Conservation (phyloP, 805 yeast genomes). For the Yarrowia sp. region DNA sequence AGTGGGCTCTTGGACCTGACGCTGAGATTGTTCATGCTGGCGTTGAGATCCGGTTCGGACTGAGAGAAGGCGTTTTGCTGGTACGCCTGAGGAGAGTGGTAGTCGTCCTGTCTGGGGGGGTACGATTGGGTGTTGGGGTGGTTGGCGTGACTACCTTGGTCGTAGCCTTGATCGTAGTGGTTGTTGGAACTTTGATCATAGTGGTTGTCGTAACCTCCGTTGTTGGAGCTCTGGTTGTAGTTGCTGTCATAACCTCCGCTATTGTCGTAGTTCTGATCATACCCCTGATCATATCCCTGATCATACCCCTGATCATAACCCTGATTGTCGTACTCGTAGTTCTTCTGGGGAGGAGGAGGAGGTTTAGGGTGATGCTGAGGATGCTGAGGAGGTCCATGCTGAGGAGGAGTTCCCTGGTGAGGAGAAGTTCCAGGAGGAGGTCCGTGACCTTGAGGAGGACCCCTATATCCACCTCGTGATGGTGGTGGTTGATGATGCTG, state of each 20-base stretch:
- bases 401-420: not conserved
- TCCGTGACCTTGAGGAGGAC: not conserved
- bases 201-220: not conserved
- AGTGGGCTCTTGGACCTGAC: constrained; percentile 26
- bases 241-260: no score
- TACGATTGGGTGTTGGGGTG: constrained; percentile 6
- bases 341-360: not conserved
- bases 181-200: not conserved
- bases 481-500: not conserved
- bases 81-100: not conserved
- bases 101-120: constrained; percentile 13
- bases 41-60: constrained; percentile 24
- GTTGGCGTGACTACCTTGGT: not conserved
- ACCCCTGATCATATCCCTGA: not conserved
- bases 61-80: constrained; percentile 10
- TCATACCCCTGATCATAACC: constrained; percentile 8
- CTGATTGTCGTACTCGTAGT: constrained; percentile 18
- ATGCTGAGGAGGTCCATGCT: constrained; percentile 4
- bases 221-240: not conserved
- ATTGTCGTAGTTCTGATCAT: no score
- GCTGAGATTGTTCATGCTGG: constrained; percentile 47
- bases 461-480: not conserved
- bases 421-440: not conserved
- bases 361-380: not conserved
- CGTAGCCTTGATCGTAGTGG: constrained; percentile 1